A percentile compares a stretch with the other conserved stretches of the same genome.
These are phyloP conservation scores for Chamaenerion angustifolium DNA, from an alignment of 345 rosid genomes.

Conservation along the genomic window DNA sequence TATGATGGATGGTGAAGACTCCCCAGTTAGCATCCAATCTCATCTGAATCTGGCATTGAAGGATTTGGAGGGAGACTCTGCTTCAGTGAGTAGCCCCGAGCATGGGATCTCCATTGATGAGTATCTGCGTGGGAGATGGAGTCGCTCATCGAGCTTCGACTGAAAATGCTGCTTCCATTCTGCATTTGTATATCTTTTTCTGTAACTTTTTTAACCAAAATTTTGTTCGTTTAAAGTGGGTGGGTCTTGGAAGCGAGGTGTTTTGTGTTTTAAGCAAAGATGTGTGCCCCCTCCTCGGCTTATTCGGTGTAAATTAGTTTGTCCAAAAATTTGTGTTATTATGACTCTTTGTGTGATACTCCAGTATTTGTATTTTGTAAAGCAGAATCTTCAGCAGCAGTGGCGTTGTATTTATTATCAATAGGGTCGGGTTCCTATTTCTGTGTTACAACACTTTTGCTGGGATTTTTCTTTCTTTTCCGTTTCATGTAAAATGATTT, in stretches of 20 bases:
- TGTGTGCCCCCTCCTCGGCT: constrained; percentile 31
- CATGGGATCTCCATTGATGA: constrained; percentile 50
- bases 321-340: too few relatives aligned
- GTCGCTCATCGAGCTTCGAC: constrained; percentile 66
- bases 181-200: constrained; percentile 1
- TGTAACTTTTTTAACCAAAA: constrained; percentile 9
- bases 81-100: constrained; percentile 45
- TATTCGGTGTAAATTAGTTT: background rate
- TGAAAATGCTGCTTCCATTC: constrained; percentile 1
- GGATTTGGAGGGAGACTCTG: constrained; percentile 62
- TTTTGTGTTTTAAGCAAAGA: constrained; percentile 7
- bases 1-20: constrained; percentile 25
- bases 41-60: constrained; percentile 75
- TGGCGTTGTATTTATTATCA: too few relatives aligned
- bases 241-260: constrained; percentile 49
- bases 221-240: background rate
- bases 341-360: too few relatives aligned
- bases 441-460: too few relatives aligned
- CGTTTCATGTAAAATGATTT: too few relatives aligned
- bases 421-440: too few relatives aligned
- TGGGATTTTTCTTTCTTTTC: too few relatives aligned
- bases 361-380: too few relatives aligned
- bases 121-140: constrained; percentile 69
- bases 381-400: too few relatives aligned
- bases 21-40: constrained; percentile 46